Base-by-base conservation (phyloP, 2,329 filamentous ascomycete genomes). In the Hymenoscyphus repandus region DNA sequence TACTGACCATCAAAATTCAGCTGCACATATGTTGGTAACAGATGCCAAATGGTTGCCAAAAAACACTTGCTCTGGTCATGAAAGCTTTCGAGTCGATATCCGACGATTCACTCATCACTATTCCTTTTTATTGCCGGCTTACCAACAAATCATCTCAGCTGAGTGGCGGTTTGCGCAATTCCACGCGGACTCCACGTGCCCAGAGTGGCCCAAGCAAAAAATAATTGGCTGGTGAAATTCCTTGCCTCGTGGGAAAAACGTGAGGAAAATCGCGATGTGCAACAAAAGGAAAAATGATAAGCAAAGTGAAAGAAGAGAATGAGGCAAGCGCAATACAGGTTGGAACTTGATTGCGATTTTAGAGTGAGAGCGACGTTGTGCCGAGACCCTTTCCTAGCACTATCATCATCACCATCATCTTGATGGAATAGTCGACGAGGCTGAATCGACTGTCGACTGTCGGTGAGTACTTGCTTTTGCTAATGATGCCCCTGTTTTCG, bases 111-210 rank as follows among this genome's bases (percentile, higher is more conserved):
- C 22, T 27, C 22, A 27, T 27, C 22, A 27, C n/a, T n/a, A n/a
- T 27, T 7, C 7, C 22, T 27, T 27, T 27, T 27, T 4, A 27
- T 27, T 7, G 22, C 34, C 34, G 10, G 34, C 10, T 37, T 13
- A 37, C 15, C 34, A 11, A 4, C 10, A 13, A 13, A 37, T 37
- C 34, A 37, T 17, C 34, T 37, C 5, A 37, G 34, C 34, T 11
- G 15, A 40, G 40, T 43, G 40, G 40, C 7, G 10, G 12, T n/a
- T n/a, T 13, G 22, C 40, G 12, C 11, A 12, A 12, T 13, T 13
- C 43, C 43, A 45, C 30, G 43, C 43, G 31, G 34, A 9, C 17
- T 45, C 30, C 43, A 45, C 27, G 27, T 45, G 43, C 43, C 6
- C 7, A 13, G 18, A 43, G 13, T 3, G 12, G 6, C 20, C 13